Base-by-base conservation (phyloP, 768 basidiomycete species). In the Floccularia luteovirens region DNA sequence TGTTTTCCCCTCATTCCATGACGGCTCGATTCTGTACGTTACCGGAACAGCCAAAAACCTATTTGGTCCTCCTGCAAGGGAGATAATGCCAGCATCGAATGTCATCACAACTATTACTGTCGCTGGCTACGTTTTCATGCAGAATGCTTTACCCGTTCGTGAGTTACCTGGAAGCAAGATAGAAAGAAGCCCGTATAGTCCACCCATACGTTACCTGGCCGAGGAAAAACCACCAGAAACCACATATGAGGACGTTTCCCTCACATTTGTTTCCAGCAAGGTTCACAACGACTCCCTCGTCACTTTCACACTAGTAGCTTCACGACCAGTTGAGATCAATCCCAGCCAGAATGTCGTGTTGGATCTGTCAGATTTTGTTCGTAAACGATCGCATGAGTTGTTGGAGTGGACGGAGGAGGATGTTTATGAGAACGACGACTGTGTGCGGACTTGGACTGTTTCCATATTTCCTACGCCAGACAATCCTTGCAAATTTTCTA, bases 21-120 rank as follows among this genome's bases (percentile, higher is more conserved):
- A 59, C 0, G 75, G 74, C 6, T 48, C 64, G 22, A 57, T 76
- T 13, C 54, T 76, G 5, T 76, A 76, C 41, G 48, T 77, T n/a
- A 75, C 74, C 7, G 75, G 74, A 3, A 48, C 43, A 14, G 73
- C 72, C 5, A 43, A 52, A 24, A 70, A 59, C 25, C 47, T 67
- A 17, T 53, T 70, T n/a, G 75, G 69, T 6, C 4, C 24, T 5
- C 34, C 34, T 7, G 43, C 43, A 23, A 37, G 34, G 17, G 38
- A 36, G 14, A 30, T 44, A 13, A 44, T 44, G 43, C 43, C 43
- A 6, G 27, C 16, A 4, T 16, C 16, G 22, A 44, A 44, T 23
- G 25, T 39, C n/a, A 6, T 44, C 3, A 44, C 43, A 8, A 32
- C 38, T 16, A 39, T 44, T 22, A 20, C 27, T 10, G 38, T 44